Evolutionary conservation across 768 basidiomycete species (phyloP).

Genomic region (Udeniomyces megalosporus): DNA sequence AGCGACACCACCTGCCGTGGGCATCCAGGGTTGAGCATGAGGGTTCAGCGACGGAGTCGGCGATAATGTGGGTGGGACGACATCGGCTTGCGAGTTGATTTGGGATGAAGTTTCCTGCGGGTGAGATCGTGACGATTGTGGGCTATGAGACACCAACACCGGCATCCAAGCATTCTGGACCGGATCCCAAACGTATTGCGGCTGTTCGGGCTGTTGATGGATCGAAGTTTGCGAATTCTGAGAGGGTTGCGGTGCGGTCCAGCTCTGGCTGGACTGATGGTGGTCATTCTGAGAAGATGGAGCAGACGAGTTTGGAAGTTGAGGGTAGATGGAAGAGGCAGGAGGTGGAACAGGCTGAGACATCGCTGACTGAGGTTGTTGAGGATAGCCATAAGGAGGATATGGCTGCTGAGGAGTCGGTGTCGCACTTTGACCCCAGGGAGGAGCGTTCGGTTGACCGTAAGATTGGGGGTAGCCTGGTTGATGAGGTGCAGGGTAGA

Average conservation of each 20-base stretch:
- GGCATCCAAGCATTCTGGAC: background rate
- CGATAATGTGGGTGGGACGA: too few relatives aligned
- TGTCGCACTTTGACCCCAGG: background rate
- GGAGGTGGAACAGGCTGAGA: too few relatives aligned
- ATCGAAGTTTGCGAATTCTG: background rate
- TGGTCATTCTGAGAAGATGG: background rate
- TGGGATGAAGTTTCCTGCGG: too few relatives aligned
- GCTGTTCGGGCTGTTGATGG: background rate
- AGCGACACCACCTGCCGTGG: too few relatives aligned
- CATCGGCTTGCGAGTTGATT: too few relatives aligned
- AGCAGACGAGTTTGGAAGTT: background rate
- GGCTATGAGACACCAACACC: too few relatives aligned
- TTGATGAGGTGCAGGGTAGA: background rate
- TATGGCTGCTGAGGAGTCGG: slow-evolving; percentile 1
- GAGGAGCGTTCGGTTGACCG: background rate
- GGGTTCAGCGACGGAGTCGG: too few relatives aligned
- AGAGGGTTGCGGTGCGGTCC: background rate
- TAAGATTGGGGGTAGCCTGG: background rate
- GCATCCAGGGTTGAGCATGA: too few relatives aligned
- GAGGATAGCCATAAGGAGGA: background rate
- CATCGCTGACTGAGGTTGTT: background rate
- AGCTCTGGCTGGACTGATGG: background rate
- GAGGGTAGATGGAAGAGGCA: too few relatives aligned
- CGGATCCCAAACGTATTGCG: background rate
- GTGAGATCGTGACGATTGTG: too few relatives aligned